A percentile compares a stretch with the other conserved stretches of the same genome.
Conservation (phyloP, 176 grass and related monocot species). For the Rhynchospora tenuis region DNA sequence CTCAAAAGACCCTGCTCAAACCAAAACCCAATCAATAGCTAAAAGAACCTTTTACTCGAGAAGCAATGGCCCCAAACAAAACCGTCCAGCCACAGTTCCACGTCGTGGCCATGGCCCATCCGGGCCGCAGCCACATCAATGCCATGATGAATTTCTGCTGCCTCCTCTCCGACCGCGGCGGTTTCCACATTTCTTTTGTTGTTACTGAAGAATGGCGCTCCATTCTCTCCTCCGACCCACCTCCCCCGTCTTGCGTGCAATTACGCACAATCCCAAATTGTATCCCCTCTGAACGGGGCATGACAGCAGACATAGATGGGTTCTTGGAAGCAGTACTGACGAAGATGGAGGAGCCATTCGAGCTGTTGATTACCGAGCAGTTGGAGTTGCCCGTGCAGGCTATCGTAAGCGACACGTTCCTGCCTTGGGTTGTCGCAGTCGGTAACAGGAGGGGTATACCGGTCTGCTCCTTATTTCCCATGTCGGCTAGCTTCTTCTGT, state of each 20-base stretch:
- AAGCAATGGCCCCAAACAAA: neutral
- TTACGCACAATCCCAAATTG: constrained; percentile 38
- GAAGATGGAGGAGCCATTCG: constrained; percentile 39
- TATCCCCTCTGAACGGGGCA: constrained; percentile 46
- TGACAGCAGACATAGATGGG: constrained; percentile 31
- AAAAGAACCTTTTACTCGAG: neutral
- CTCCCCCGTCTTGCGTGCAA: constrained; percentile 3
- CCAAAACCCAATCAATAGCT: neutral
- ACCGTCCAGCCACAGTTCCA: constrained; percentile 12
- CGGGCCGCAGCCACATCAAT: constrained; percentile 64
- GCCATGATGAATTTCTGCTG: constrained; percentile 59
- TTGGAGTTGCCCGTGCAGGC: constrained; percentile 13
- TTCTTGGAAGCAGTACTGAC: constrained; percentile 38
- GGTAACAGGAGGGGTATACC: constrained; percentile 27
- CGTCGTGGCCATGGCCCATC: constrained; percentile 43
- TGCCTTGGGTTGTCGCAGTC: constrained; percentile 23
- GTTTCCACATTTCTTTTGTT: constrained; percentile 28
- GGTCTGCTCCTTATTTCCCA: constrained; percentile 33
- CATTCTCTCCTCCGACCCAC: constrained; percentile 30
- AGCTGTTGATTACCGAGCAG: constrained; percentile 16
- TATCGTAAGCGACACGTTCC: constrained; percentile 20
- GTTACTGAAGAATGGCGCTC: constrained; percentile 53
- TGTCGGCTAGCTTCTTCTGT: constrained; percentile 29
- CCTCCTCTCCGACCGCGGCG: constrained; percentile 29
- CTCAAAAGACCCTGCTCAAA: neutral